phyloP scores from a whole-genome alignment of 306 rosid genomes.

The Vachellia collinsii region DNA sequence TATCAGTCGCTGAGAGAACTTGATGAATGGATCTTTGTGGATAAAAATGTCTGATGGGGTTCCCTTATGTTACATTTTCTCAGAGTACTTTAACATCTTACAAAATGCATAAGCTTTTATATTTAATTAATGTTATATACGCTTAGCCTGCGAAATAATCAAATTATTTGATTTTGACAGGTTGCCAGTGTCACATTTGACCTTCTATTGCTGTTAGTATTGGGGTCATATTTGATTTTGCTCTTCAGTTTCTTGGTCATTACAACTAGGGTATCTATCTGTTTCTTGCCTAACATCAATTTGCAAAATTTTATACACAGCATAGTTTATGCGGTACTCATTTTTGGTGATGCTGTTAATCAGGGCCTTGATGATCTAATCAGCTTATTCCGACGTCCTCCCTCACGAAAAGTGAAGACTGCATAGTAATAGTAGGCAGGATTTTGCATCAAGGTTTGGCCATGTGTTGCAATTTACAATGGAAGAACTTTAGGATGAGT shows the following conservation, averaged over 20 bases:
- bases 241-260: conserved; percentile 59
- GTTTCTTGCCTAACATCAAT: conserved; percentile 1
- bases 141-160: conserved; percentile 30
- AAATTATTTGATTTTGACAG: conserved; percentile 52
- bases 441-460: conserved; percentile 27
- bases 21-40: conserved; percentile 18
- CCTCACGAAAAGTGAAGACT: conserved; percentile 94
- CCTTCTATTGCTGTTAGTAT: conserved; percentile 81
- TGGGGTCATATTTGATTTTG: conserved; percentile 56
- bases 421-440: conserved; percentile 50
- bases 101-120: neutral
- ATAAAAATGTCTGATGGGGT: neutral
- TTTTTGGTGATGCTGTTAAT: conserved; percentile 31
- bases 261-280: conserved; percentile 52
- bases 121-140: neutral
- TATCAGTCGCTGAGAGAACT: conserved; percentile 21
- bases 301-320: conserved; percentile 12
- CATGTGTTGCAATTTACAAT: conserved; percentile 18
- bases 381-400: conserved; percentile 90
- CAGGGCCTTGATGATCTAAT: conserved; percentile 99
- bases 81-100: neutral
- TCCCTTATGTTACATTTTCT: too few species aligned
- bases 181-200: conserved; percentile 97
- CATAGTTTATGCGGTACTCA: conserved; percentile 19
- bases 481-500: conserved; percentile 40